Base-by-base conservation (phyloP, 2,329 filamentous ascomycete genomes). In the Juglanconis sp. region DNA sequence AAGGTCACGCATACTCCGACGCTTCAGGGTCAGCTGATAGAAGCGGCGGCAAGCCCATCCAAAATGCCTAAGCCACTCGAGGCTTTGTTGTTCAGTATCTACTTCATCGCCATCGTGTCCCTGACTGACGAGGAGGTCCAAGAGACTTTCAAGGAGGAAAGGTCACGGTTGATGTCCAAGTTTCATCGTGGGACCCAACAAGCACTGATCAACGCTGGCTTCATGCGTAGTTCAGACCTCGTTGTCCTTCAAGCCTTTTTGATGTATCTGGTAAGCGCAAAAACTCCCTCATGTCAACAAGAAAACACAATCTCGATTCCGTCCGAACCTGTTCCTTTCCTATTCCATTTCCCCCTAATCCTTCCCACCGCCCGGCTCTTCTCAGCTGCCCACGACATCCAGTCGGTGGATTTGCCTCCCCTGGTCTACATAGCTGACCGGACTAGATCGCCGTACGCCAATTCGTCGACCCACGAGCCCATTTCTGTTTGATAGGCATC, bases 1-100 rank as follows among this genome's bases (percentile, higher is more conserved):
- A 90, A 89, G 67, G 77, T 90, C 59, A 87, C 85, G 0, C 88
- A 91, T 67, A 82, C 84, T 0, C 86, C 87, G 0, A 88, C 81
- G 1, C 73, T 90, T 1, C 87, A 90, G 68, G 76, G 74, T n/a
- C 81, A 81, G 56, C 81, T 91, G 44, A 82, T 90, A 54, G 83
- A 87, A 60, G 86, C 86, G 7, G 81, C 81, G 40, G 79, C 81
- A 3, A 79, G 85, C 56, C 69, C 85, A 5, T 73, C 79, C 34
- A 82, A 79, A 63, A 80, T 87, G 4, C 74, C 79, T 1, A 81
- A 79, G 56, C 79, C 79, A 9, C 78, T 89, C 17, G 86, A 90
- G 68, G 85, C 85, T 1, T 76, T 91, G 49, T 85, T 91, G 81
- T 90, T 91, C 70, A 77, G 82, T 63, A 82, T 88, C 34, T 88